phyloP scores from a whole-genome alignment of 2,329 filamentous ascomycete species.

The Harringtonia aguacate region DNA sequence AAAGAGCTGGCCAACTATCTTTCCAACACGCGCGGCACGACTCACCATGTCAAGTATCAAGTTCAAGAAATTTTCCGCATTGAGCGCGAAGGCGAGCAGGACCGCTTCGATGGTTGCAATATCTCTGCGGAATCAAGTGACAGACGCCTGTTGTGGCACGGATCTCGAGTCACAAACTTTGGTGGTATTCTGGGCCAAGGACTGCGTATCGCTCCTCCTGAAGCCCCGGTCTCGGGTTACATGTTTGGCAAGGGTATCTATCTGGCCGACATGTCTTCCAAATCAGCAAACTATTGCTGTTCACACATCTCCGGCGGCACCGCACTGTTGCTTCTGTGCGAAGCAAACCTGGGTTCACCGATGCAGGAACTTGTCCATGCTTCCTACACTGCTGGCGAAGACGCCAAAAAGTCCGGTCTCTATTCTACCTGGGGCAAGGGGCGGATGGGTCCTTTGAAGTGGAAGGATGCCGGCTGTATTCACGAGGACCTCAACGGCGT shows the following conservation, averaged over 20 bases:
- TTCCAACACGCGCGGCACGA: conserved; percentile 51
- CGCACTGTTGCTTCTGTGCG: conserved; percentile 70
- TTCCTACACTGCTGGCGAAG: conserved; percentile 52
- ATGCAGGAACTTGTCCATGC: conserved; percentile 51
- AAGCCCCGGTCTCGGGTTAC: conserved; percentile 70
- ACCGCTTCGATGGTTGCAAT: conserved; percentile 51
- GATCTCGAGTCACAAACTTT: conserved; percentile 73
- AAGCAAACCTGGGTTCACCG: conserved; percentile 70
- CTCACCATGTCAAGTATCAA: conserved; percentile 50
- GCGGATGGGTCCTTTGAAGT: conserved; percentile 48
- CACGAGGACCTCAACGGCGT: conserved; percentile 56
- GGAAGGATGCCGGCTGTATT: conserved; percentile 65
- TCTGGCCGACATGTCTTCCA: conserved; percentile 74
- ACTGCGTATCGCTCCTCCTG: conserved; percentile 77
- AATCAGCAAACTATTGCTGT: conserved; percentile 70
- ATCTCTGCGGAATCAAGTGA: conserved; percentile 28
- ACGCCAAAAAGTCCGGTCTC: conserved; percentile 48
- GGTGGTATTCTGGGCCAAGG: conserved; percentile 82
- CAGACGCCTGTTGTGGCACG: conserved; percentile 77
- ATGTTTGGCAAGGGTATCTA: conserved; percentile 92
- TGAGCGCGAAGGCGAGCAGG: conserved; percentile 59
- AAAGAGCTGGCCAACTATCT: conserved; percentile 56
- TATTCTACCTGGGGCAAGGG: conserved; percentile 65
- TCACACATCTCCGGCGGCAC: conserved; percentile 51
- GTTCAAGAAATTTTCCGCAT: conserved; percentile 75